These are phyloP conservation scores for Pichia sp. DNA, from an alignment of 1,139 yeast species.

Conservation along the genomic window DNA sequence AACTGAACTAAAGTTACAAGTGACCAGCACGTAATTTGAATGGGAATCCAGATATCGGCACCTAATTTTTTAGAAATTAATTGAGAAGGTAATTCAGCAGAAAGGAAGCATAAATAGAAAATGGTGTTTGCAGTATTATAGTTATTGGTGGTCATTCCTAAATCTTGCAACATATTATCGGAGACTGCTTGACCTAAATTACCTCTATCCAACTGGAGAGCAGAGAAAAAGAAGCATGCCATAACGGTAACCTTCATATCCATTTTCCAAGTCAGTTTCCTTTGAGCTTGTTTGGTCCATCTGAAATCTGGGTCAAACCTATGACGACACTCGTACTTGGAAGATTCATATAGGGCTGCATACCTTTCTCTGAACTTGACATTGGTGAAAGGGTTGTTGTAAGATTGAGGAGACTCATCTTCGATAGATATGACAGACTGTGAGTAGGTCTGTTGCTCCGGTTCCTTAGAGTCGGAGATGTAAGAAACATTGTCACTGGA, in stretches of 20 bases:
- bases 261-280: conserved; percentile 33
- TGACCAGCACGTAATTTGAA: conserved; percentile 45
- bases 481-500: background rate
- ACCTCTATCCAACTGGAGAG: conserved; percentile 45
- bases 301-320: conserved; percentile 38
- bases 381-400: conserved; percentile 30
- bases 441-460: background rate
- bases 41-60: conserved; percentile 48
- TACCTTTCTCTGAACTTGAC: conserved; percentile 37
- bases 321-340: conserved; percentile 37
- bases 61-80: conserved; percentile 45
- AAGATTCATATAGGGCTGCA: conserved; percentile 33
- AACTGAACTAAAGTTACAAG: conserved; percentile 43
- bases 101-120: conserved; percentile 37
- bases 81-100: conserved; percentile 52
- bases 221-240: conserved; percentile 45
- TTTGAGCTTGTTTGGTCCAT: conserved; percentile 41
- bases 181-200: conserved; percentile 45
- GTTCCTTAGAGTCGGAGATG: background rate
- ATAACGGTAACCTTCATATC: conserved; percentile 41
- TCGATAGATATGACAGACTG: background rate
- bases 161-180: conserved; percentile 40
- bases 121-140: conserved; percentile 45
- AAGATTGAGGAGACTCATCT: conserved; percentile 9
- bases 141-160: conserved; percentile 38